Evolutionary conservation across 1,284 basidiomycete species (phyloP), one percentile per base, ranked within the genome.

Genomic region (Cutaneotrichosporon sp.): DNA sequence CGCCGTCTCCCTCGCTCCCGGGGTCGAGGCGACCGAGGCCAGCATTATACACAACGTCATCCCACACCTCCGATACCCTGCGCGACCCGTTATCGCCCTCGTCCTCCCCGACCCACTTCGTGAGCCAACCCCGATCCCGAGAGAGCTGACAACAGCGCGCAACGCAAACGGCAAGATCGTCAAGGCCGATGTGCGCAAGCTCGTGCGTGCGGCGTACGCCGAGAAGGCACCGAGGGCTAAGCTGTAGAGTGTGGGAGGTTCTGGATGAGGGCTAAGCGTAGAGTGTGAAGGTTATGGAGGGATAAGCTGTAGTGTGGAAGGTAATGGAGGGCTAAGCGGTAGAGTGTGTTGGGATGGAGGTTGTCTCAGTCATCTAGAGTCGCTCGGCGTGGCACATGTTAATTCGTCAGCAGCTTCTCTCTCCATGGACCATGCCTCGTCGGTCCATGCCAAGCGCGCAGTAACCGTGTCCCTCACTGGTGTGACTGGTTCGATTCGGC

Each of bases 1-100:
- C 0, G 67, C 73, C 11, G 73, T 79, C 1, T 65, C 68, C 13
- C 70, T 78, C 64, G 70, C 13, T 9, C 62, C 47, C 32, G 67
- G 58, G 11, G 61, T 51, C 4, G 58, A 21, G 31, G 59, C 63
- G n/a, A 65, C 58, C 5, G 16, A 52, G 34, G 62, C 63, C 10
- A 56, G 56, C 22, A 55, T 68, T 50, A 55, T 63, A 21, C 63
- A 55, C 21, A 13, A 65, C 30, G 69, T 18, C 38, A 46, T 32
- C 61, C 50, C 1, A 10, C 66, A 60, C 18, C 58, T 76, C 26
- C 66, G 70, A 4, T 65, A 66, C 53, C 68, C 65, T 21, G 72
- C 73, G 26, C 59, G 69, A 18, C 74, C 73, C 0, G 68, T 61
- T 10, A 69, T 76, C 52, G 63, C 75, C 31, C 30, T 59, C 5